Conservation (phyloP, 371 early-diverging fungal genomes). For the Smittium culicis region DNA sequence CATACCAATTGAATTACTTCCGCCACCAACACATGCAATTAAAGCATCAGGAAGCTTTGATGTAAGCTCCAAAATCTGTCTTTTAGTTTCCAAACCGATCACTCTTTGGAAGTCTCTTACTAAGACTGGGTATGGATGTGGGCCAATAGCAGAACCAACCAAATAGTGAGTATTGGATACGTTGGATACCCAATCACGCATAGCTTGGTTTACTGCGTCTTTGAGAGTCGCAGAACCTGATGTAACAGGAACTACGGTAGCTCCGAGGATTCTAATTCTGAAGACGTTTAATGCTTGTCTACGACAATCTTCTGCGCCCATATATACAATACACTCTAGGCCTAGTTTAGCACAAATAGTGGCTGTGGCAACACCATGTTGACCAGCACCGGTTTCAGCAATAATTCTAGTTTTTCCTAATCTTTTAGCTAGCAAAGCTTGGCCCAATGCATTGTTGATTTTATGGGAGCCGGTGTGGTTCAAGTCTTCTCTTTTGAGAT, state of each 20-base stretch:
- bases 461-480: constrained; percentile 98
- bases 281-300: constrained; percentile 92
- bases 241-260: constrained; percentile 73
- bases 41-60: constrained; percentile 82
- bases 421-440: constrained; percentile 80
- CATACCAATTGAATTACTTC: constrained; percentile 91
- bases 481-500: constrained; percentile 95
- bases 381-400: constrained; percentile 97
- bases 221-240: constrained; percentile 70
- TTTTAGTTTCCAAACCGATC: constrained; percentile 72
- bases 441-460: constrained; percentile 95
- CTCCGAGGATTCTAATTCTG: constrained; percentile 88
- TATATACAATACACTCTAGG: constrained; percentile 86
- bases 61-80: constrained; percentile 62
- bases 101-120: constrained; percentile 94
- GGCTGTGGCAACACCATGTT: constrained; percentile 96
- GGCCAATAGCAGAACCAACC: constrained; percentile 91
- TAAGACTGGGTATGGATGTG: constrained; percentile 87
- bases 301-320: constrained; percentile 91
- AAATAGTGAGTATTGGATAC: constrained; percentile 86
- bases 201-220: constrained; percentile 96
- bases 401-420: constrained; percentile 92
- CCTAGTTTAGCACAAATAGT: constrained; percentile 96
- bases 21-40: constrained; percentile 93
- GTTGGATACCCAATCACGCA: constrained; percentile 97